A percentile compares a stretch with the other conserved stretches of the same genome.
Conservation (phyloP, 352 stramenopile species). For the Phytophthora parvispora region DNA sequence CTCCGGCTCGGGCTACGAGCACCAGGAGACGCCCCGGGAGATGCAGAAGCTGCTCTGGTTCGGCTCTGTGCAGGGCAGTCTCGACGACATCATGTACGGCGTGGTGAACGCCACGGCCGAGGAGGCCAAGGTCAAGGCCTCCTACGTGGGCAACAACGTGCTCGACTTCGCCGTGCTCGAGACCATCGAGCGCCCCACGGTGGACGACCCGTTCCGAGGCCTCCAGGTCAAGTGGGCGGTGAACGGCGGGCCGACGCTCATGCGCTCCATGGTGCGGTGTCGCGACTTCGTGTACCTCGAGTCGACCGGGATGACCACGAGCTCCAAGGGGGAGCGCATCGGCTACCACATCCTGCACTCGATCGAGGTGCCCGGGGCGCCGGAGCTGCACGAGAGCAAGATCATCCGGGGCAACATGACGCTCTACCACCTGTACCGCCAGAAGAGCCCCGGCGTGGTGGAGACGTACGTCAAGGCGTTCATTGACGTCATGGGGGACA, state of each 20-base stretch:
- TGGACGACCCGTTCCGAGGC: slow-evolving; percentile 50
- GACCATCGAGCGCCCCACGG: slow-evolving; percentile 44
- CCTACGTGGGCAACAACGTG: slow-evolving; percentile 44
- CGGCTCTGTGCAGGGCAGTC: slow-evolving; percentile 40
- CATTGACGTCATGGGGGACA: slow-evolving; percentile 45
- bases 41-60: slow-evolving; percentile 52
- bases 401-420: slow-evolving; percentile 61
- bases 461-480: slow-evolving; percentile 49
- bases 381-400: slow-evolving; percentile 37
- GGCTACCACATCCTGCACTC: slow-evolving; percentile 50
- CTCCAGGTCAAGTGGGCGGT: slow-evolving; percentile 59
- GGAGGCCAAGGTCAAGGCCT: slow-evolving; percentile 37
- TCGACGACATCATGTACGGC: slow-evolving; percentile 60
- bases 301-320: slow-evolving; percentile 47
- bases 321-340: slow-evolving; percentile 47
- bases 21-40: slow-evolving; percentile 21
- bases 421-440: slow-evolving; percentile 57
- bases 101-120: slow-evolving; percentile 40
- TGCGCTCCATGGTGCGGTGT: slow-evolving; percentile 53
- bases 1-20: slow-evolving; percentile 11
- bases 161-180: slow-evolving; percentile 61
- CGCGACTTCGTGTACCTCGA: slow-evolving; percentile 67
- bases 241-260: slow-evolving; percentile 50
- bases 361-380: slow-evolving; percentile 30
- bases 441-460: slow-evolving; percentile 47